Percentiles rank a stretch among this genome's conserved stretches.
Evolutionary conservation across 169 alveolate genomes (phyloP).

Genomic region (Plasmodium knowlesi): DNA sequence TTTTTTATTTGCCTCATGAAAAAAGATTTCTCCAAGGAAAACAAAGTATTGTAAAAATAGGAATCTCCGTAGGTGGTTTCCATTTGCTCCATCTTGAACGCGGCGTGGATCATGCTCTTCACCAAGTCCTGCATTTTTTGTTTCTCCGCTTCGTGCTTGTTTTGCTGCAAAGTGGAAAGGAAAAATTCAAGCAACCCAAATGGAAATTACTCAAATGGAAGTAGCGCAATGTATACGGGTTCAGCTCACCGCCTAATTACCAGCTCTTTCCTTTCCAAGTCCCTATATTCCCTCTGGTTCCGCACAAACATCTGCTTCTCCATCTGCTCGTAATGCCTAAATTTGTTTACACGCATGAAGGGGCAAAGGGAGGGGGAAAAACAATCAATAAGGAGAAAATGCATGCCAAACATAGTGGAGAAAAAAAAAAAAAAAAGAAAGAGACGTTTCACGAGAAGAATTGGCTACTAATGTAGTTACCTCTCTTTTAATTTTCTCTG

Average conservation of each 20-base stretch:
- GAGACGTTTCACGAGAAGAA: conserved; percentile 1
- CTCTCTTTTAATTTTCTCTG: conserved; percentile 15
- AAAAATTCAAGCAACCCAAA: not conserved
- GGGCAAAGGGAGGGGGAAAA: too few relatives aligned
- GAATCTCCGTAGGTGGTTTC: conserved; percentile 24
- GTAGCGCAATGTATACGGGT: not conserved
- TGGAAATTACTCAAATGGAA: not conserved
- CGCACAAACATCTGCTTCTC: conserved; percentile 12
- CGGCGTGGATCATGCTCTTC: conserved; percentile 22
- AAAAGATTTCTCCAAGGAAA: conserved; percentile 27
- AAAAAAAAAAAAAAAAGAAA: not conserved
- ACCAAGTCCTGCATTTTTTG: conserved; percentile 24
- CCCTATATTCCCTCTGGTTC: conserved; percentile 20
- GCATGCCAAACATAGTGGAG: not conserved
- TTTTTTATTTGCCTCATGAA: conserved; percentile 42
- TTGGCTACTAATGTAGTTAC: conserved; percentile 4
- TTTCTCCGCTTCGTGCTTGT: not conserved
- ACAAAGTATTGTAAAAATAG: conserved; percentile 26
- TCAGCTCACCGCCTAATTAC: conserved; percentile 12
- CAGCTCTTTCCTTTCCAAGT: conserved; percentile 7
- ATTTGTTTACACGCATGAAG: not conserved
- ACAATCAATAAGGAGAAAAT: too few relatives aligned
- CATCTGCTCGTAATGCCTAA: conserved; percentile 20
- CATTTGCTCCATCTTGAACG: conserved; percentile 4
- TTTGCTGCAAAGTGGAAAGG: conserved; percentile 22